A percentile compares a stretch with the other conserved stretches of the same genome.
These are phyloP conservation scores for Aspergillus versicolor DNA, from an alignment of 2,329 filamentous ascomycete genomes.

Conservation along the genomic window DNA sequence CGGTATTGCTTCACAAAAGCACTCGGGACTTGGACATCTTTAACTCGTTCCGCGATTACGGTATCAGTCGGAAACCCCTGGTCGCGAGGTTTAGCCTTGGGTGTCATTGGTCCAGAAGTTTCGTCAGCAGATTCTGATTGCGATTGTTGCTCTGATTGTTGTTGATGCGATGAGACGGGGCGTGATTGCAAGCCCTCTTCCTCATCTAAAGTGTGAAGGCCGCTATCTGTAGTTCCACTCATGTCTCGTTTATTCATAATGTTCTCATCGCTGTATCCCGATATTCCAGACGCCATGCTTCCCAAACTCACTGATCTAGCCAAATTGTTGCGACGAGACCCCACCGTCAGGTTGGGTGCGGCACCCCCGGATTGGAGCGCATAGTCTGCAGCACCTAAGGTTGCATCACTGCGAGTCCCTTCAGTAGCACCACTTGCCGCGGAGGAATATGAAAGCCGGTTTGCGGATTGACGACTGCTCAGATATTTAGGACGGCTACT, in stretches of 20 bases:
- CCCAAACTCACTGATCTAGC: slow-evolving; percentile 81
- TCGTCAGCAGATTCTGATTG: slow-evolving; percentile 37
- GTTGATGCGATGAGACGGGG: slow-evolving; percentile 38
- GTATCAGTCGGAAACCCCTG: slow-evolving; percentile 76
- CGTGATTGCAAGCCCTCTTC: slow-evolving; percentile 47
- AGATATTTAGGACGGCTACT: slow-evolving; percentile 56
- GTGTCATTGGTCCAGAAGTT: slow-evolving; percentile 63
- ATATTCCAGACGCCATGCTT: slow-evolving; percentile 78
- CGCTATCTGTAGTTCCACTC: slow-evolving; percentile 44
- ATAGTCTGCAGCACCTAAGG: slow-evolving; percentile 73
- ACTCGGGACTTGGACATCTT: slow-evolving; percentile 86
- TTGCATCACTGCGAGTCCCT: slow-evolving; percentile 67
- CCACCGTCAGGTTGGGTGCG: slow-evolving; percentile 46
- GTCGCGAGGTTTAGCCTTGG: slow-evolving; percentile 59
- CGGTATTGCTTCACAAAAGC: slow-evolving; percentile 84
- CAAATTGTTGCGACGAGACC: slow-evolving; percentile 47
- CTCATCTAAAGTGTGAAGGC: slow-evolving; percentile 59
- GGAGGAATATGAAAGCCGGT: slow-evolving; percentile 60
- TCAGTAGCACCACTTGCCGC: slow-evolving; percentile 58
- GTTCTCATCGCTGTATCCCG: slow-evolving; percentile 53
- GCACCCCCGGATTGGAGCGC: slow-evolving; percentile 80
- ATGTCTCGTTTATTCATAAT: slow-evolving; percentile 44
- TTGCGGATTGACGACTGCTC: slow-evolving; percentile 55
- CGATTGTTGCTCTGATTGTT: slow-evolving; percentile 20
- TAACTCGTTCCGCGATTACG: slow-evolving; percentile 81